phyloP scores from a whole-genome alignment of 1,284 basidiomycete genomes.

The Ganoderma lucidum region DNA sequence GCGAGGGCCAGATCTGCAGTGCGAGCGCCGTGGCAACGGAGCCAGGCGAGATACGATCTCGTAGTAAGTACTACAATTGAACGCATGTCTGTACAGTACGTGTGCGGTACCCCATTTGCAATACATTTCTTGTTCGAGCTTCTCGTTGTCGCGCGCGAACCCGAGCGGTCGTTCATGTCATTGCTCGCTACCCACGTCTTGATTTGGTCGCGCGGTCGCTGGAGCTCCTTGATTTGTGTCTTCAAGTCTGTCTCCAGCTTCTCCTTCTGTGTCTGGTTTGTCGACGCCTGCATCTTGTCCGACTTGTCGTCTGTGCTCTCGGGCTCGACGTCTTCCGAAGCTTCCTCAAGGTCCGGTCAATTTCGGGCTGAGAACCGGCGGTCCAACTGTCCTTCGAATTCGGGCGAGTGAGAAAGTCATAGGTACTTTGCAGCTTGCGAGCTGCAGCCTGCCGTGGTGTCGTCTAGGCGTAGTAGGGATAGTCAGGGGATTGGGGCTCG shows the following conservation, averaged over 20 bases:
- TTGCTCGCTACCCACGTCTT: conserved; percentile 99
- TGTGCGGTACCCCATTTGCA: too few species aligned
- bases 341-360: conserved; percentile 96
- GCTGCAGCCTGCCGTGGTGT: conserved; percentile 82
- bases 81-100: too few species aligned
- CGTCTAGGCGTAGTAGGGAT: conserved; percentile 35
- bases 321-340: conserved; percentile 91
- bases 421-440: conserved; percentile 80
- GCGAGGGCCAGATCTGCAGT: too few species aligned
- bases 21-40: too few species aligned
- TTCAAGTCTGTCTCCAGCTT: conserved; percentile 95
- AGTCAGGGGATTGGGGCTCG: conserved; percentile 38
- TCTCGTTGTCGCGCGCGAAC: conserved; percentile 90
- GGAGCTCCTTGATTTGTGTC: conserved; percentile 99
- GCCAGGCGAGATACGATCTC: too few species aligned
- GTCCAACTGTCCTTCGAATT: conserved; percentile 9
- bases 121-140: too few species aligned
- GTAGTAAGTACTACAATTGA: too few species aligned
- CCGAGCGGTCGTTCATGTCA: conserved; percentile 99
- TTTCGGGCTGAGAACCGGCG: conserved; percentile 73
- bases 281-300: conserved; percentile 93
- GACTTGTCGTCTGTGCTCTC: conserved; percentile 96
- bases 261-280: conserved; percentile 96
- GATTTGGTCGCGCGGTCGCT: conserved; percentile 97
- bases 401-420: neutral